Evolutionary conservation across 768 basidiomycete genomes (phyloP), one percentile per base, ranked within the genome.

Genomic region (Suillus tomentosus): DNA sequence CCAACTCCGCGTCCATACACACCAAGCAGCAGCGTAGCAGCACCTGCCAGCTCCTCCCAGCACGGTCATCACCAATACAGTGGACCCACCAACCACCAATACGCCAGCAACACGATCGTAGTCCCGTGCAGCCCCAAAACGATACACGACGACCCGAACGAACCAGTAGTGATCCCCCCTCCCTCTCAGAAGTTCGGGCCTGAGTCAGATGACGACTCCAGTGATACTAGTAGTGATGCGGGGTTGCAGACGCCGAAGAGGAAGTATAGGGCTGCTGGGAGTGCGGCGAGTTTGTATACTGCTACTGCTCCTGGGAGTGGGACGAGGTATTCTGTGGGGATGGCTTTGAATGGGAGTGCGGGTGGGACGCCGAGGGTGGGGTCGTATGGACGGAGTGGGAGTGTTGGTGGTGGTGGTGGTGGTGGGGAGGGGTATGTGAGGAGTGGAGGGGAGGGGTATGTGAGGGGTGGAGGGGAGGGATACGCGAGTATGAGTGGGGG

Each of bases 141-240:
- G 9, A 19, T 6, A 9, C 36, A 31, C 45, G 54, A 56, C 15
- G 63, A 56, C 27, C 13, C 34, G 62, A 61, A 58, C 17, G 65
- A 69, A 1, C 65, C 72, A 2, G 71, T 64, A 22, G 73, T 76
- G 0, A 74, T 76, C 5, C 76, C 75, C 3, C 72, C 76, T 11
- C 74, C 73, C 3, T 70, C 68, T 14, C 71, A 64, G 34, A 61
- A 65, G 22, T 62, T 56, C 11, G 68, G 50, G 3, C 54, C 17
- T 1, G 65, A 64, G 42, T 70, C 75, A 14, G 74, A 74, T 24
- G 72, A 70, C 0, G 74, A 72, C 10, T 75, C 74, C 53, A 76
- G 74, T 27, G 78, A 79, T 13, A 67, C 65, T 14, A 53, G 51
- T 19, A 53, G 51, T 5, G 77, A 79, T 62, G 75, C 80, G 59